phyloP scores from a whole-genome alignment of 768 basidiomycete species.

The Mrakia blollopis region DNA sequence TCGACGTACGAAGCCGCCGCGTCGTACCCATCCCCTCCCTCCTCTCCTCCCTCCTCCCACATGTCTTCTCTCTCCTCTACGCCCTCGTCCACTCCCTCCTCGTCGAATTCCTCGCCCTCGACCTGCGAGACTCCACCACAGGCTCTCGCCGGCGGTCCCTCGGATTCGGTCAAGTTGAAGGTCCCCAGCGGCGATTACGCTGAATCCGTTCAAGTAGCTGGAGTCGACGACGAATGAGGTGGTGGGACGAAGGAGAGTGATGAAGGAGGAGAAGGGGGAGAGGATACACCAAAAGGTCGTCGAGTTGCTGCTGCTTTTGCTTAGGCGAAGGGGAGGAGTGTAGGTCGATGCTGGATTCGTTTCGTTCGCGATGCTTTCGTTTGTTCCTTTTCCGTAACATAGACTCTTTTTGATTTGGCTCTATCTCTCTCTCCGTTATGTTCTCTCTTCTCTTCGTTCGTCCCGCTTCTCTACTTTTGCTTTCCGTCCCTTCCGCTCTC shows the following conservation, averaged over 20 bases:
- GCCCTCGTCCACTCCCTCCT: slow-evolving; percentile 6
- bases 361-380: background rate
- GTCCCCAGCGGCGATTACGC: too few relatives aligned
- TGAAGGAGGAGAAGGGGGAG: too few relatives aligned
- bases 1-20: background rate
- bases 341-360: background rate
- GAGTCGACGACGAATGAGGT: slow-evolving; percentile 4
- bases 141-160: background rate
- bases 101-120: slow-evolving; percentile 3
- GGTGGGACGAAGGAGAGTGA: background rate
- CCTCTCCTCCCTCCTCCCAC: slow-evolving; percentile 10
- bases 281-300: background rate
- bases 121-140: slow-evolving; percentile 7
- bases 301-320: background rate
- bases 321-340: background rate
- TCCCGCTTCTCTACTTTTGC: background rate
- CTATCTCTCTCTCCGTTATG: background rate
- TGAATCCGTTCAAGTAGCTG: background rate
- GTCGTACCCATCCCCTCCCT: slow-evolving; percentile 24
- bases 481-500: background rate
- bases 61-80: background rate
- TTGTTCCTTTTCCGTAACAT: background rate
- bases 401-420: background rate
- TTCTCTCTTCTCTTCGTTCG: slow-evolving; percentile 2
- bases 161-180: slow-evolving; percentile 1